phyloP scores from a whole-genome alignment of 2,329 filamentous ascomycete species.

The Stagonosporopsis cucurbitacearum region DNA sequence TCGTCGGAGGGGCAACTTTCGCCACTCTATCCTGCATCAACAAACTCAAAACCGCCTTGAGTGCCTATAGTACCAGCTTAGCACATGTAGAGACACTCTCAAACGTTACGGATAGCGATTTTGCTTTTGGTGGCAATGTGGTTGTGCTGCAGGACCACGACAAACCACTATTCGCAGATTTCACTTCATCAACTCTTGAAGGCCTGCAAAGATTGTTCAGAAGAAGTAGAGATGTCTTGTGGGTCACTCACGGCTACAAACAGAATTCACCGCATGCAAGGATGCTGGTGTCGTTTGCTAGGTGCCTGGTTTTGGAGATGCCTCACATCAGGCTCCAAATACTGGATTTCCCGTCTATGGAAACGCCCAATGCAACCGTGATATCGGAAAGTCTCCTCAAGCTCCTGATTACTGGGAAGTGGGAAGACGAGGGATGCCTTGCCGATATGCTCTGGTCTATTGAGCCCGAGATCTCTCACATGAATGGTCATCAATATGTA shows the following conservation, averaged over 20 bases:
- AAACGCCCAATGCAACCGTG: not conserved
- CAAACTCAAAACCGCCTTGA: not conserved
- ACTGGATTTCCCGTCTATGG: slow-evolving; percentile 6
- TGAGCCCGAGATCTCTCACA: slow-evolving; percentile 3
- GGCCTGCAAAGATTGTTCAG: slow-evolving; percentile 6
- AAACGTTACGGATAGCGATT: not conserved
- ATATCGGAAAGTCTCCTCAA: not conserved
- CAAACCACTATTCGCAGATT: not conserved
- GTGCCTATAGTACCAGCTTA: not conserved
- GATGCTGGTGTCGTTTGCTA: slow-evolving; percentile 18
- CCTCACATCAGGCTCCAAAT: slow-evolving; percentile 15
- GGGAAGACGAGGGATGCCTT: not conserved
- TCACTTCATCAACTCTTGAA: not conserved
- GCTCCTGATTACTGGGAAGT: not conserved
- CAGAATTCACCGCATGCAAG: slow-evolving; percentile 11
- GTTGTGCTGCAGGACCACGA: slow-evolving; percentile 7
- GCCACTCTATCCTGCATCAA: not conserved
- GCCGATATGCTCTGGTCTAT: not conserved
- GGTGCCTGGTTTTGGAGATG: slow-evolving; percentile 12
- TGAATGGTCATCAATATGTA: not conserved
- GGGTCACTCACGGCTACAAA: slow-evolving; percentile 19
- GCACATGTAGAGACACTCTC: not conserved
- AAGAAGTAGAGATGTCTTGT: slow-evolving; percentile 11
- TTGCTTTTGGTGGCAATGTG: not conserved
- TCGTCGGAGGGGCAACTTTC: not conserved